Conservation (phyloP, 2,329 filamentous ascomycete species). For the Colletotrichum orbiculare region DNA sequence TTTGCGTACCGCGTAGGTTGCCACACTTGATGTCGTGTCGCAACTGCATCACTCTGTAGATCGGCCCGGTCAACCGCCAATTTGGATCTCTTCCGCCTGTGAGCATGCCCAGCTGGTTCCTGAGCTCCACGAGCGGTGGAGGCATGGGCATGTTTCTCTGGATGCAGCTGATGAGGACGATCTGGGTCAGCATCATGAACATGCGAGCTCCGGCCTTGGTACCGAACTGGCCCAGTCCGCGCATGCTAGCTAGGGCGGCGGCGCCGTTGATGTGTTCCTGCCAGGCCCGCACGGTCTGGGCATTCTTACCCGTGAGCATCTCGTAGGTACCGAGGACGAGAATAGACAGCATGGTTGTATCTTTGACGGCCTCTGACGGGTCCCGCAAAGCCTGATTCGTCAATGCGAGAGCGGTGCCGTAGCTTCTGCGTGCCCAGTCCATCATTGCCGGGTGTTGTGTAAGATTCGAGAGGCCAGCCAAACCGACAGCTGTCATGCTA, state of each 20-base stretch:
- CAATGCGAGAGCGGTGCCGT: slow-evolving; percentile 61
- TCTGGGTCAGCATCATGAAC: slow-evolving; percentile 65
- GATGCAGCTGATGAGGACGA: slow-evolving; percentile 63
- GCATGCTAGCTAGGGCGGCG: slow-evolving; percentile 59
- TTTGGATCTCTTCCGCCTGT: slow-evolving; percentile 51
- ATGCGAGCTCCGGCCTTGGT: slow-evolving; percentile 59
- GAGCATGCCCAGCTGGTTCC: slow-evolving; percentile 52
- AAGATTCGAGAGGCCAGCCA: slow-evolving; percentile 62
- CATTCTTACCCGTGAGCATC: slow-evolving; percentile 59
- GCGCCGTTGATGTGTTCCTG: slow-evolving; percentile 65
- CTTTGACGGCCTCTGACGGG: slow-evolving; percentile 55
- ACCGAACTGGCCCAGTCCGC: slow-evolving; percentile 59
- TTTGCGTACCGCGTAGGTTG: slow-evolving; percentile 48
- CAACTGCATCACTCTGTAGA: slow-evolving; percentile 58
- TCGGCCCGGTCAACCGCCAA: slow-evolving; percentile 55
- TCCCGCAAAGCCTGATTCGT: slow-evolving; percentile 62
- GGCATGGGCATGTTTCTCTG: slow-evolving; percentile 62
- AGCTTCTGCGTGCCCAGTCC: slow-evolving; percentile 60
- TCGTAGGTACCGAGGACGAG: slow-evolving; percentile 67
- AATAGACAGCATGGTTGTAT: slow-evolving; percentile 64
- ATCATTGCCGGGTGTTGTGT: slow-evolving; percentile 55
- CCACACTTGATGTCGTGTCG: slow-evolving; percentile 58
- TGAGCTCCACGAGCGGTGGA: slow-evolving; percentile 57
- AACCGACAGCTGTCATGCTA: slow-evolving; percentile 65
- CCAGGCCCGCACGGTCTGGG: slow-evolving; percentile 61